Evolutionary conservation across 1,284 basidiomycete genomes (phyloP), one percentile per base, ranked within the genome.

Genomic region (Cryptococcus sp.): DNA sequence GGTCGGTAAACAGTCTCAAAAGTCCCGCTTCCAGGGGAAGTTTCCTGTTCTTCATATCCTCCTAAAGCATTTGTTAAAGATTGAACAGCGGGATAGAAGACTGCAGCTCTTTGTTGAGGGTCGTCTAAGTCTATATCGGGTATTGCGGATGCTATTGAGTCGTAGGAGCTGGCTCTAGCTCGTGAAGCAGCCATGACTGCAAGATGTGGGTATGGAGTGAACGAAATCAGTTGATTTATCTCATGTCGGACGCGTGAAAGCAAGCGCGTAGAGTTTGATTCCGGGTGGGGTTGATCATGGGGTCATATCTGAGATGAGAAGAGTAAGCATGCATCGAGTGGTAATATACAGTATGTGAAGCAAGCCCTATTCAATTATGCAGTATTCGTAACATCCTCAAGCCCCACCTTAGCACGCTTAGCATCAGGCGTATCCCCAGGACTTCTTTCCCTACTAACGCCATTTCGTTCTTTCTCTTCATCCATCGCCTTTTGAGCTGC

Each of bases 1-100:
- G 90, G 83, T 43, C 85, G 78, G 70, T 93, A 93, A 4, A 76
- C 73, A 18, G 79, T 83, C n/a, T 79, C 81, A 31, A 59, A 60
- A 9, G 48, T 46, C 9, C 67, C 66, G 23, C 52, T 49, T 3
- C 51, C 53, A 1, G 62, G 55, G 81, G 63, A 79, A 73, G 14
- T 86, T 83, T 53, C 86, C 14, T 71, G 53, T 16, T 69, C 60
- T 56, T 76, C 74, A 52, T 66, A 76, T 14, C 73, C 75, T 53
- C 75, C 75, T n/a, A 76, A 45, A 31, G 71, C 68, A 49, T 65
- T 72, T 46, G 73, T 69, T 24, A 76, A 61, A 7, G 62, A 61
- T 53, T 72, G 68, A 1, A 74, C 70, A 10, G 69, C 74, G 1
- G 70, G 70, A 56, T 70, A 58, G 55, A 72, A 75, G 24, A 75